These are phyloP conservation scores for Magnusiomyces paraingens DNA, from an alignment of 1,139 yeast species.

Conservation along the genomic window DNA sequence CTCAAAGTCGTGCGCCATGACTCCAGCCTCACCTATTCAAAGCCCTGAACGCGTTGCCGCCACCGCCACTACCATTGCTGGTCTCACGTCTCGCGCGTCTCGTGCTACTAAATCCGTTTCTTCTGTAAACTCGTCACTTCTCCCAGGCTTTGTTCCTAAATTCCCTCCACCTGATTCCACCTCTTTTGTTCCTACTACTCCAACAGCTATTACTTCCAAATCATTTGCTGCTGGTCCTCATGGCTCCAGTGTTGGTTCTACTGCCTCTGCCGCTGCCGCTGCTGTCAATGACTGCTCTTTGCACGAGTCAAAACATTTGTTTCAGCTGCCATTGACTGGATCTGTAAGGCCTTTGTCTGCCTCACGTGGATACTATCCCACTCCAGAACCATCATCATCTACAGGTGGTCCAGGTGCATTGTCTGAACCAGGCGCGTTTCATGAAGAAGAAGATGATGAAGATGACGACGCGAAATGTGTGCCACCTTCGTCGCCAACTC, in stretches of 20 bases:
- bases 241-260: conserved; percentile 2
- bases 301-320: not conserved
- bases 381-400: conserved; percentile 28
- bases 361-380: conserved; percentile 21
- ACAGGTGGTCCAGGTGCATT: conserved; percentile 20
- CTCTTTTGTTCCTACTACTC: not conserved
- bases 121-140: not conserved
- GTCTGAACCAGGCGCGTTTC: conserved; percentile 15
- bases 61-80: not conserved
- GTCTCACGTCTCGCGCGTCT: not conserved
- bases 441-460: conserved; percentile 5
- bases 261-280: conserved; percentile 4
- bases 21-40: not conserved
- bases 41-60: not conserved
- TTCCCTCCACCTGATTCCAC: not conserved
- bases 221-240: not conserved
- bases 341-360: not conserved
- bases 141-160: not conserved
- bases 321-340: conserved; percentile 8
- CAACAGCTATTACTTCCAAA: not conserved
- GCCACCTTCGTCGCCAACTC: conserved; percentile 7
- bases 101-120: not conserved
- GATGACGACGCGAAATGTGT: conserved; percentile 7
- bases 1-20: not conserved
- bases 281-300: not conserved